phyloP scores from a whole-genome alignment of 1,139 yeast genomes.

The Magnusiomyces ingens region DNA sequence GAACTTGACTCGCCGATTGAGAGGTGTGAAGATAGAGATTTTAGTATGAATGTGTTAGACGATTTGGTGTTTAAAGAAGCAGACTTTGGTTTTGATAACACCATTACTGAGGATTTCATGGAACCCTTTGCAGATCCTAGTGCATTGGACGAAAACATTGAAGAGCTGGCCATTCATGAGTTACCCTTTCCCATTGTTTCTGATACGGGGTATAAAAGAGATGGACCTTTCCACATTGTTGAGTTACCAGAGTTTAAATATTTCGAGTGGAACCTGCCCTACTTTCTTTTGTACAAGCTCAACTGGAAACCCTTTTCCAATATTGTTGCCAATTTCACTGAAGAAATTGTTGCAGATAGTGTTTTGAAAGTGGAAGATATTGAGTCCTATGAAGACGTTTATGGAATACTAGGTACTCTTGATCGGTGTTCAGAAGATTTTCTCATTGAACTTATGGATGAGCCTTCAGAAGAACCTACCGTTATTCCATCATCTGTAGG shows the following conservation, averaged over 20 bases:
- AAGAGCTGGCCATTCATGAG: constrained; percentile 2
- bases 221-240: not conserved
- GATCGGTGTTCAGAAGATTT: not conserved
- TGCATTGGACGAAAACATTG: constrained; percentile 6
- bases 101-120: not conserved
- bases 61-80: not conserved
- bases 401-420: not conserved
- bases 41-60: not conserved
- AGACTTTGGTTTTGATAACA: not conserved
- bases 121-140: constrained; percentile 4
- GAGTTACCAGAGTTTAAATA: constrained; percentile 6
- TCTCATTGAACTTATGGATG: not conserved
- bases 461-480: not conserved
- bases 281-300: constrained; percentile 7
- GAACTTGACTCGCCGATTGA: constrained; percentile 3
- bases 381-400: not conserved
- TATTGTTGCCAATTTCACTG: constrained; percentile 5
- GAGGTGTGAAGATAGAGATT: not conserved
- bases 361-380: not conserved
- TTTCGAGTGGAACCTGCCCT: constrained; percentile 13
- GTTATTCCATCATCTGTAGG: not conserved
- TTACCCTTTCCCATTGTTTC: constrained; percentile 11
- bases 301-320: constrained; percentile 15
- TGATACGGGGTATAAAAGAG: not conserved
- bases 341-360: not conserved